phyloP scores from a whole-genome alignment of 2,329 filamentous ascomycete species.

The Xylogone sp. region DNA sequence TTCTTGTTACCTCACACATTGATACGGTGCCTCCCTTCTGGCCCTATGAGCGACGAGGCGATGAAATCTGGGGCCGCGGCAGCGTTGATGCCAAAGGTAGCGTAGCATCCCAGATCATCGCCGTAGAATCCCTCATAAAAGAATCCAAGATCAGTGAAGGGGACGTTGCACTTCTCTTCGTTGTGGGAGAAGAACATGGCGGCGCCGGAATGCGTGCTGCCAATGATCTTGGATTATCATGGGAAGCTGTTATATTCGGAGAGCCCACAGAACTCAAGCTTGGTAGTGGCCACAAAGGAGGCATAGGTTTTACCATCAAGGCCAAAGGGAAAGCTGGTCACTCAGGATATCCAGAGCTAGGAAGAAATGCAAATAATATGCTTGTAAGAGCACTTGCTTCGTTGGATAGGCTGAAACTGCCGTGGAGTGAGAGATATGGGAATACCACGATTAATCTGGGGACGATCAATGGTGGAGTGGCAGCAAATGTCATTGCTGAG shows the following conservation, averaged over 20 bases:
- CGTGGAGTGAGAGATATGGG: slow-evolving; percentile 70
- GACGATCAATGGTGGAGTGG: slow-evolving; percentile 71
- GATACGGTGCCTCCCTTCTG: slow-evolving; percentile 52
- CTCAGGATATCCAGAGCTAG: slow-evolving; percentile 87
- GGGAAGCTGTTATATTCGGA: slow-evolving; percentile 76
- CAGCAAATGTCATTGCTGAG: slow-evolving; percentile 76
- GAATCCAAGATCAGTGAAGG: slow-evolving; percentile 32
- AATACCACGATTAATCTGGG: slow-evolving; percentile 87
- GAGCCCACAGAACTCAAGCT: slow-evolving; percentile 87
- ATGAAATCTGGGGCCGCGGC: slow-evolving; percentile 64
- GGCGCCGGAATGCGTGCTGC: slow-evolving; percentile 76
- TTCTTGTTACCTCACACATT: slow-evolving; percentile 58
- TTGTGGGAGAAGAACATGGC: slow-evolving; percentile 75
- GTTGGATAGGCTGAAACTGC: slow-evolving; percentile 66
- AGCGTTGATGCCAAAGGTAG: slow-evolving; percentile 65
- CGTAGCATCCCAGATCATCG: slow-evolving; percentile 70
- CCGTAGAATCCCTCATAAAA: slow-evolving; percentile 50
- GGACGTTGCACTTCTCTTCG: slow-evolving; percentile 57
- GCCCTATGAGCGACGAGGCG: slow-evolving; percentile 22
- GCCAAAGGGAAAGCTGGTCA: slow-evolving; percentile 75
- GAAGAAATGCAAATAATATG: slow-evolving; percentile 76
- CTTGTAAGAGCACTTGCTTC: slow-evolving; percentile 65
- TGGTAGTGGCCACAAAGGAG: slow-evolving; percentile 89
- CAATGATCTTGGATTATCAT: slow-evolving; percentile 40
- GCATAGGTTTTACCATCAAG: slow-evolving; percentile 60